These are phyloP conservation scores for Neoboletus brunneissimus DNA, from an alignment of 768 basidiomycete species.

Conservation along the genomic window DNA sequence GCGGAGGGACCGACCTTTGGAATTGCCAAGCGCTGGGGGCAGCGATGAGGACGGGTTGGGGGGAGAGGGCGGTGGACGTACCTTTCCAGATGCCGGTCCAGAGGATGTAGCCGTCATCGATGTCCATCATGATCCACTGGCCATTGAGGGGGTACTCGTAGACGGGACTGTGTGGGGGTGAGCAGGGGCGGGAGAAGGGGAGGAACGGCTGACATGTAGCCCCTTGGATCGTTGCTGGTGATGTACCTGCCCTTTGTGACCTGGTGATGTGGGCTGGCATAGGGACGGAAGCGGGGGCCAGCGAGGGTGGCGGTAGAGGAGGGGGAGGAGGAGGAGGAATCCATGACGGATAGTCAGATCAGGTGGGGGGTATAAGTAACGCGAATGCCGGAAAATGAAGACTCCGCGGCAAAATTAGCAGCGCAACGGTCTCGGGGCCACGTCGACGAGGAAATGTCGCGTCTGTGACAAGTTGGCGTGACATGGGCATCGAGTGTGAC, in stretches of 20 bases:
- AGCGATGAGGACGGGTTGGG: slow-evolving; percentile 10
- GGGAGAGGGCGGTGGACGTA: slow-evolving; percentile 29
- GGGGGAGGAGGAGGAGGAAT: slow-evolving; percentile 40
- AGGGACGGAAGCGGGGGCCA: slow-evolving; percentile 57
- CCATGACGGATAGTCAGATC: slow-evolving; percentile 32
- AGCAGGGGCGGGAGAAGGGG: neutral
- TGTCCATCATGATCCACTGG: slow-evolving; percentile 96
- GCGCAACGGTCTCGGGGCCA: slow-evolving; percentile 32
- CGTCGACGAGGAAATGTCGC: slow-evolving; percentile 37
- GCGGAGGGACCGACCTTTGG: slow-evolving; percentile 59
- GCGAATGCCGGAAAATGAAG: slow-evolving; percentile 22
- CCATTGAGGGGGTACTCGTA: slow-evolving; percentile 88
- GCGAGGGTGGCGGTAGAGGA: slow-evolving; percentile 26
- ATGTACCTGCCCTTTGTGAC: slow-evolving; percentile 87
- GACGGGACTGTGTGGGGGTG: slow-evolving; percentile 54
- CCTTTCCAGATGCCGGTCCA: slow-evolving; percentile 98
- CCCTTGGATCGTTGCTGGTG: slow-evolving; percentile 84
- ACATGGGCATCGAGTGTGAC: slow-evolving; percentile 29
- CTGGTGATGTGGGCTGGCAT: slow-evolving; percentile 72
- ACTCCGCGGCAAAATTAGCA: slow-evolving; percentile 33
- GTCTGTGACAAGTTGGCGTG: slow-evolving; percentile 25
- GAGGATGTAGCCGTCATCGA: slow-evolving; percentile 87
- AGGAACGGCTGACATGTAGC: slow-evolving; percentile 67
- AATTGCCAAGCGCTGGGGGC: slow-evolving; percentile 70
- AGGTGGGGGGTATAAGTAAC: slow-evolving; percentile 23